Evolutionary conservation across 768 basidiomycete genomes (phyloP).

Genomic region (Cystobasidium tubakii): DNA sequence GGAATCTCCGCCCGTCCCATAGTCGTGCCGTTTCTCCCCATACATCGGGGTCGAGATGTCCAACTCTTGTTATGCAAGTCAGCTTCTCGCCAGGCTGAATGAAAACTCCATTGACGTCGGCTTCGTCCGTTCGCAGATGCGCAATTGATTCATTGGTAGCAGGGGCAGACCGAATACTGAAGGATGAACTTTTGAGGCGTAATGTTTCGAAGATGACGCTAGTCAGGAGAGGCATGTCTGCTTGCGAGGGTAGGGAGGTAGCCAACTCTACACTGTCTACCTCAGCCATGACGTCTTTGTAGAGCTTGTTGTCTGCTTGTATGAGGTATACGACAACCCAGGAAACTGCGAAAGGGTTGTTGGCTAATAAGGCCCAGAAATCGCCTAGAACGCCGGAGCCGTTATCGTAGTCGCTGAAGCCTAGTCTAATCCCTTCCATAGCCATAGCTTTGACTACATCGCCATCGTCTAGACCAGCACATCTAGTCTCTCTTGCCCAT

Average conservation of each 20-base stretch:
- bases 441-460: constrained; percentile 39
- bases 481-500: constrained; percentile 37
- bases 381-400: constrained; percentile 29
- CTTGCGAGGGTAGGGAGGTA: not conserved
- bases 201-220: constrained; percentile 41
- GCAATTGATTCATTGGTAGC: not conserved
- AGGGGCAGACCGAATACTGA: constrained; percentile 37
- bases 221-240: constrained; percentile 36
- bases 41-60: constrained; percentile 25
- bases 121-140: not conserved
- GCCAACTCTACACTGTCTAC: constrained; percentile 2
- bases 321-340: constrained; percentile 38
- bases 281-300: constrained; percentile 27
- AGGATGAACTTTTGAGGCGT: constrained; percentile 35
- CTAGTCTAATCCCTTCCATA: not conserved
- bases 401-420: not conserved
- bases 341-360: constrained; percentile 37
- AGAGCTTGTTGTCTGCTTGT: constrained; percentile 5
- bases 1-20: constrained; percentile 41
- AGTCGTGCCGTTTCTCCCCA: constrained; percentile 26
- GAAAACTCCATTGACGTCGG: not conserved
- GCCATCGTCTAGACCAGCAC: constrained; percentile 39
- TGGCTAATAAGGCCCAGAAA: constrained; percentile 40
- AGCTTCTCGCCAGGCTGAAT: constrained; percentile 4
- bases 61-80: constrained; percentile 26